Conservation (phyloP, 2,329 filamentous ascomycete genomes). For the Arthrobotrys conoides region DNA sequence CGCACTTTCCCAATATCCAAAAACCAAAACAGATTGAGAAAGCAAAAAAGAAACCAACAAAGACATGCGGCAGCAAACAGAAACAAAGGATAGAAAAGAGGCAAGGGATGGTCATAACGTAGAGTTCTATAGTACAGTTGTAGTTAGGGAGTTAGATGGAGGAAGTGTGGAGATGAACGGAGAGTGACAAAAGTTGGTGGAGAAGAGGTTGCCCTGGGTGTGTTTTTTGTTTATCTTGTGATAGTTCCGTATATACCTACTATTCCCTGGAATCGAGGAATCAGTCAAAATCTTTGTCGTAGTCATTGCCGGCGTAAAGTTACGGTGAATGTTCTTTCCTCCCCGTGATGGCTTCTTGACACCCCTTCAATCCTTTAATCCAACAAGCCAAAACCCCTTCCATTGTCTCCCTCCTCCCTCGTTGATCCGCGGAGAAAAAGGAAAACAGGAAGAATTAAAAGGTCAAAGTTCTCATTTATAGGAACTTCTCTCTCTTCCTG, state of each 20-base stretch:
- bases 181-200: not conserved
- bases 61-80: not conserved
- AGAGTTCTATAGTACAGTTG: constrained; percentile 26
- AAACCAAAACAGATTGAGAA: not conserved
- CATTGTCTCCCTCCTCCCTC: not conserved
- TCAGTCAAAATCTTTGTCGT: not conserved
- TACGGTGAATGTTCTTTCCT: not conserved
- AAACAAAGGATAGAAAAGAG: not conserved
- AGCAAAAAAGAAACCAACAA: not conserved
- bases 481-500: constrained; percentile 76
- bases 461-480: constrained; percentile 53
- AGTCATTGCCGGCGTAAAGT: not conserved
- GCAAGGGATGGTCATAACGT: constrained; percentile 4
- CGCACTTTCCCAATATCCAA: not conserved
- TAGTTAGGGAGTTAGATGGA: not conserved
- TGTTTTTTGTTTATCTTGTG: not conserved
- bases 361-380: not conserved
- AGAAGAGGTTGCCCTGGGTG: constrained; percentile 14
- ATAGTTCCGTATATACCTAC: not conserved
- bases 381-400: not conserved
- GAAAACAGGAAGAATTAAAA: not conserved
- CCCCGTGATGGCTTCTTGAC: not conserved
- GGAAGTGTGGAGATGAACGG: not conserved
- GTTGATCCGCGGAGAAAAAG: not conserved
- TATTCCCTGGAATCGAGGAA: not conserved